These are phyloP conservation scores for Pythium folliculosum DNA, from an alignment of 352 stramenopile genomes.

Conservation along the genomic window DNA sequence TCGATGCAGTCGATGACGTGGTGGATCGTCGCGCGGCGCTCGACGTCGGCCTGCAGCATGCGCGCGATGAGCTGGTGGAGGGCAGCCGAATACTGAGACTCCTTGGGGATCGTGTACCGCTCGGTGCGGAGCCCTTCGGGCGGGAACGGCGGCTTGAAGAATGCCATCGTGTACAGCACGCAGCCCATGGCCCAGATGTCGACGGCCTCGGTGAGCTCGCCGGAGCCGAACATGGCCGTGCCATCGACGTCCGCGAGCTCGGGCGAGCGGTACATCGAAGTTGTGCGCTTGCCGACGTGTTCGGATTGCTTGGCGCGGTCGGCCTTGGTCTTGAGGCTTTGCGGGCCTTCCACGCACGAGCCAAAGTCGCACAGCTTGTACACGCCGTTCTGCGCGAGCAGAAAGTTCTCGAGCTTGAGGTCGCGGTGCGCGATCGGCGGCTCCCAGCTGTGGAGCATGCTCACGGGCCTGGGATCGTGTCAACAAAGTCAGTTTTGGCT, in stretches of 20 bases:
- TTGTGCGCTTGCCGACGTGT: slow-evolving; percentile 95
- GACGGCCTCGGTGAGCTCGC: slow-evolving; percentile 90
- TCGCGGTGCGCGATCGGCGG: slow-evolving; percentile 95
- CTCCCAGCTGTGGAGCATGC: slow-evolving; percentile 66
- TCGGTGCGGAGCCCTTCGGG: slow-evolving; percentile 93
- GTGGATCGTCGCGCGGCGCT: slow-evolving; percentile 89
- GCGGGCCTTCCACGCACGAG: slow-evolving; percentile 82
- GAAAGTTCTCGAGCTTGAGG: slow-evolving; percentile 98
- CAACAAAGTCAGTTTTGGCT: too few species aligned
- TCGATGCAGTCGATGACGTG: slow-evolving; percentile 92
- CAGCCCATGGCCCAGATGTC: slow-evolving; percentile 96
- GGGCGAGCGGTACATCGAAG: slow-evolving; percentile 96
- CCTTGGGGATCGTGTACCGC: slow-evolving; percentile 92
- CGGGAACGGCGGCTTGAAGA: slow-evolving; percentile 95
- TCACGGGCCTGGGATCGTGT: slow-evolving; percentile 43
- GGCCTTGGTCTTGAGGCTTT: slow-evolving; percentile 80
- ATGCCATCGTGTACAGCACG: slow-evolving; percentile 95
- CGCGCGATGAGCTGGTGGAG: slow-evolving; percentile 89
- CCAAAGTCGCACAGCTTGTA: slow-evolving; percentile 98
- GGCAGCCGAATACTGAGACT: slow-evolving; percentile 88
- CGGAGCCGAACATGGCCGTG: slow-evolving; percentile 90
- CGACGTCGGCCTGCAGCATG: slow-evolving; percentile 91
- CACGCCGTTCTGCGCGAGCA: slow-evolving; percentile 84
- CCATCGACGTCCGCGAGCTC: slow-evolving; percentile 96
- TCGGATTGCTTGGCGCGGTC: slow-evolving; percentile 90